These are phyloP conservation scores for Leccinum arenicola DNA, from an alignment of 768 basidiomycete species.

Conservation along the genomic window DNA sequence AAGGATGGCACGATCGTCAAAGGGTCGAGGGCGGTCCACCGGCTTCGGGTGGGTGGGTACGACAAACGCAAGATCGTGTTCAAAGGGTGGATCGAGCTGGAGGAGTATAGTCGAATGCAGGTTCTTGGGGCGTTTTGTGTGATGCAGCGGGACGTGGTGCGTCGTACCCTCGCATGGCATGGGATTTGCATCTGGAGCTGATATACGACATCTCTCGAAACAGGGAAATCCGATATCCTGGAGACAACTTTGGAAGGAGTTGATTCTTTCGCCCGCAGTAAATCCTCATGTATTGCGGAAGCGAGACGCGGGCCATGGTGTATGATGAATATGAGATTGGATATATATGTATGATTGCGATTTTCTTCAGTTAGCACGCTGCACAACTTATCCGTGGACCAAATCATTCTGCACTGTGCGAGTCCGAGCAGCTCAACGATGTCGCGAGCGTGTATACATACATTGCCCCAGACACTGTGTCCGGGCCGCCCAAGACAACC, in stretches of 20 bases:
- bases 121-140: constrained; percentile 61
- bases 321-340: neutral
- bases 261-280: constrained; percentile 50
- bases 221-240: constrained; percentile 79
- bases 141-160: constrained; percentile 66
- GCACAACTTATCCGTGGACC: neutral
- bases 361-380: neutral
- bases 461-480: too few species aligned
- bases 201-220: neutral
- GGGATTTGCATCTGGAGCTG: neutral
- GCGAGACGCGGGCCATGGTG: neutral
- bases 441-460: too few species aligned
- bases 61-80: constrained; percentile 62
- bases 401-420: neutral
- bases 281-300: constrained; percentile 53
- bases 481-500: too few species aligned
- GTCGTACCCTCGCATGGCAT: constrained; percentile 19
- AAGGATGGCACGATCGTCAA: constrained; percentile 34
- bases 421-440: neutral
- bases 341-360: neutral
- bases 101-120: constrained; percentile 51
- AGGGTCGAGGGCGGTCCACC: constrained; percentile 22
- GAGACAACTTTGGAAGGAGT: constrained; percentile 69
- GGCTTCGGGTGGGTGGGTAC: constrained; percentile 63
- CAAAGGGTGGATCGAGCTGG: constrained; percentile 76